Percentiles rank a stretch among this genome's conserved stretches.
phyloP scores from a whole-genome alignment of 1,284 basidiomycete species.

The Ceratobasidium sp. region DNA sequence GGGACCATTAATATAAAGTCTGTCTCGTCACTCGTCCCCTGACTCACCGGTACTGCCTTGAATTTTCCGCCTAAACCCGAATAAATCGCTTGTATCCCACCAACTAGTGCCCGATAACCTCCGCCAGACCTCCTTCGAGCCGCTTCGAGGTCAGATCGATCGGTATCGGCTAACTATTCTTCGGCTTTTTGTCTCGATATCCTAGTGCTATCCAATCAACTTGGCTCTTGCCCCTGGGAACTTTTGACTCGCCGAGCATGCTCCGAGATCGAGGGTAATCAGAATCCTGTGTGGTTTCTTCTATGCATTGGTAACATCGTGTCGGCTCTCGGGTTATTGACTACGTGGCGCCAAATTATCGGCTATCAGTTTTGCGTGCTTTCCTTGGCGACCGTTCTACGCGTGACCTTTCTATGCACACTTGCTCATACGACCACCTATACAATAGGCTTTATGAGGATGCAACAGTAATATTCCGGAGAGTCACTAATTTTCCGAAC shows the following conservation, averaged over 20 bases:
- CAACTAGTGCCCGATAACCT: neutral
- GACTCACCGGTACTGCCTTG: neutral
- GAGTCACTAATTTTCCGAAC: neutral
- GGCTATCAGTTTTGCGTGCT: neutral
- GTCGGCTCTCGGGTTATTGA: neutral
- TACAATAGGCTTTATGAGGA: neutral
- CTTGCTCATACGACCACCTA: neutral
- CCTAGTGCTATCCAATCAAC: too few species aligned
- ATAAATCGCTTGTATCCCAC: neutral
- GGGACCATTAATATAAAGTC: neutral
- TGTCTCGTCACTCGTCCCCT: neutral
- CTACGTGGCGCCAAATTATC: slow-evolving; percentile 23
- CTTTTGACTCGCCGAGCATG: neutral
- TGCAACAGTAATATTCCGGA: slow-evolving; percentile 1
- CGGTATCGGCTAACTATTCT: neutral
- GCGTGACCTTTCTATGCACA: neutral
- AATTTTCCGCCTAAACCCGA: neutral
- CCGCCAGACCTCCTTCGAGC: neutral
- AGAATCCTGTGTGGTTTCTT: neutral
- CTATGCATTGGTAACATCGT: neutral
- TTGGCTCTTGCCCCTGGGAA: neutral
- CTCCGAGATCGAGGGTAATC: slow-evolving; percentile 5
- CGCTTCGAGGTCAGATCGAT: neutral
- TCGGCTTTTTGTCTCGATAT: neutral
- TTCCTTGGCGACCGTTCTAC: slow-evolving; percentile 1